These are phyloP conservation scores for Huiozyma naganishii DNA, from an alignment of 805 yeast species.

Conservation along the genomic window DNA sequence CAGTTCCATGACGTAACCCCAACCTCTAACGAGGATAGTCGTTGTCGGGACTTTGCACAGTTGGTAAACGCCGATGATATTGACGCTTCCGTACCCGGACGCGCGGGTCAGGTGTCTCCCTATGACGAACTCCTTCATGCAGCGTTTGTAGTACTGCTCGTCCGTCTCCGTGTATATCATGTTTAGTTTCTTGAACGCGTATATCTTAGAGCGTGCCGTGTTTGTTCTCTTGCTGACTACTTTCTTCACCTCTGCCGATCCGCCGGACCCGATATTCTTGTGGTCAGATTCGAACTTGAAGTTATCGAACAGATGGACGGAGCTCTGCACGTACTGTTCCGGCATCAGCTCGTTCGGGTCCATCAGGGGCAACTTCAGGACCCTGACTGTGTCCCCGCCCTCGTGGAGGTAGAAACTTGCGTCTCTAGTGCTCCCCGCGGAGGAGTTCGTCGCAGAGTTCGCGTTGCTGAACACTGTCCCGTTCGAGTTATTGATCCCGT, in stretches of 20 bases:
- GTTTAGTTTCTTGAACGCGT: slow-evolving; percentile 57
- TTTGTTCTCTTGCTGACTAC: slow-evolving; percentile 18
- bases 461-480: neutral
- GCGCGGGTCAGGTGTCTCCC: slow-evolving; percentile 36
- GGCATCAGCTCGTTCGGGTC: slow-evolving; percentile 61
- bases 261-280: slow-evolving; percentile 58
- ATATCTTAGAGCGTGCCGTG: slow-evolving; percentile 18
- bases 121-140: slow-evolving; percentile 52
- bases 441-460: neutral
- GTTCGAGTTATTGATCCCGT: slow-evolving; percentile 31
- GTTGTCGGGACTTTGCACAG: slow-evolving; percentile 41
- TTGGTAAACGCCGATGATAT: slow-evolving; percentile 8
- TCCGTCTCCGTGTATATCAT: slow-evolving; percentile 53
- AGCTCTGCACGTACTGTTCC: slow-evolving; percentile 36
- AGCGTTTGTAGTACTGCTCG: slow-evolving; percentile 53
- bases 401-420: slow-evolving; percentile 25
- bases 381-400: slow-evolving; percentile 31
- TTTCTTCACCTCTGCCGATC: slow-evolving; percentile 55
- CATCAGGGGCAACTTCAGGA: slow-evolving; percentile 50
- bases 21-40: slow-evolving; percentile 45
- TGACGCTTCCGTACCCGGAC: slow-evolving; percentile 1
- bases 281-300: slow-evolving; percentile 38
- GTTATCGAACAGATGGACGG: slow-evolving; percentile 41
- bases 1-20: slow-evolving; percentile 66
- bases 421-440: slow-evolving; percentile 7